These are phyloP conservation scores for Malania oleifera DNA, from an alignment of 164 flowering plant genomes.

Conservation along the genomic window DNA sequence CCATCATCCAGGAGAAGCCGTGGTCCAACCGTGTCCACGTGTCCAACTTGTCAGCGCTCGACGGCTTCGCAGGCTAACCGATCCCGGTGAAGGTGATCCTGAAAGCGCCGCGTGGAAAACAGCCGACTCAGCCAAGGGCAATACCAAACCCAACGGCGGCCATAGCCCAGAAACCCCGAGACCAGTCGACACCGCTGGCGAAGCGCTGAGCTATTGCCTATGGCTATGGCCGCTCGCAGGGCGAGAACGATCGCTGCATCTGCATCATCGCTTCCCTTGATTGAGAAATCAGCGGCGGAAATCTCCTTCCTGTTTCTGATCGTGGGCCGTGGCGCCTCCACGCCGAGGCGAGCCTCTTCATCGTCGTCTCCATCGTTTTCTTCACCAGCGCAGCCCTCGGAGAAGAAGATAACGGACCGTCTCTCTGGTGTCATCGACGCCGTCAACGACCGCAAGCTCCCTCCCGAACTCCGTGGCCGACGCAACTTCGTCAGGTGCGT, in stretches of 20 bases:
- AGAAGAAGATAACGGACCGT: conserved; percentile 54
- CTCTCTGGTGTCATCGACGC: conserved; percentile 70
- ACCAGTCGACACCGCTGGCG: no score
- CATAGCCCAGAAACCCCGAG: no score
- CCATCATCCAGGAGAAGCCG: no score
- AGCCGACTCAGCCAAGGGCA: no score
- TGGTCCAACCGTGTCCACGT: no score
- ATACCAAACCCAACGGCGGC: no score
- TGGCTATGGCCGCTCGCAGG: conserved; percentile 29
- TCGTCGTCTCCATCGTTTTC: conserved; percentile 19
- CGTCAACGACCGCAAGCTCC: conserved; percentile 79
- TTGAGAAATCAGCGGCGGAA: conserved; percentile 12
- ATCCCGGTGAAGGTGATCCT: no score
- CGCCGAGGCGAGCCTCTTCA: conserved; percentile 14
- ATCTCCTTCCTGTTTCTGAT: neutral
- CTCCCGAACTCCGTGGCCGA: conserved; percentile 85
- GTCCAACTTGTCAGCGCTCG: no score
- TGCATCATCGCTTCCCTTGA: neutral
- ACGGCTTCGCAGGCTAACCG: no score
- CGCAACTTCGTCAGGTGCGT: conserved; percentile 56
- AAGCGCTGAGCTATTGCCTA: no score
- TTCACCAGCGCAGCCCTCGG: conserved; percentile 15
- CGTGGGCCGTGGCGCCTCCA: conserved; percentile 1
- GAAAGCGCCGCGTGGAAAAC: no score
- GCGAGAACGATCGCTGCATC: conserved; percentile 13